Base-by-base conservation (phyloP, 441 rosid genomes). In the Pelargonium cotyledonis region DNA sequence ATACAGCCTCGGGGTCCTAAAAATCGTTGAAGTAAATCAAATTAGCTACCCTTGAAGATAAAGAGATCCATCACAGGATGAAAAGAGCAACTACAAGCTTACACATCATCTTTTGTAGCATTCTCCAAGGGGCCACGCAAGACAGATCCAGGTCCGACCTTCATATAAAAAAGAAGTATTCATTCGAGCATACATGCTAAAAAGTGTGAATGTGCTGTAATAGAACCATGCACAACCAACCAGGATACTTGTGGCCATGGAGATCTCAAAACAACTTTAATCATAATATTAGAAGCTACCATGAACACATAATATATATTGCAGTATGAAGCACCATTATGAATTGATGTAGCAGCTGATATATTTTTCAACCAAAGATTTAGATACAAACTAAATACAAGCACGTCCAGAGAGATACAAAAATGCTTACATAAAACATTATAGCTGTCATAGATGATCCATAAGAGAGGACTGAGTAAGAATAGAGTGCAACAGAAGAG, bases 91-190 rank as follows among this genome's bases (percentile, higher is more conserved):
- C 74, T 67, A 6, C 69, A 62, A 77, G 85, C 96, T 96, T 84
- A 93, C 98, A 91, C 83, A 44, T 84, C 89, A 85, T 87, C 92
- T 76, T 76, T 79, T 35, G 97, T 81, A 47, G 92, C 92, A 86
- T 91, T 91, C 81, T 77, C 80, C 66, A 90, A 80, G 70, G 97
- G 99, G 80, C 97, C 97, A 79, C 89, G 92, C 84, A 96, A 82
- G 79, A 85, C 70, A 78, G 99, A 88, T 75, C 88, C 97, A 55
- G 92, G 91, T 65, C 96, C 98, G 76, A 96, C 90, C 99, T 96
- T 79, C 82, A 84, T 14, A 58, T 53, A 70, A 70, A 77, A 65
- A 47, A 79, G 31, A 62, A 58, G 63, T 1, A 58, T 58, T 58
- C 26, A 19, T 19, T 60, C 29, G 8, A 60, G 38, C 64, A 2